Conservation (phyloP, 2,329 filamentous ascomycete species). For the Neofusicoccum cordaticola region DNA sequence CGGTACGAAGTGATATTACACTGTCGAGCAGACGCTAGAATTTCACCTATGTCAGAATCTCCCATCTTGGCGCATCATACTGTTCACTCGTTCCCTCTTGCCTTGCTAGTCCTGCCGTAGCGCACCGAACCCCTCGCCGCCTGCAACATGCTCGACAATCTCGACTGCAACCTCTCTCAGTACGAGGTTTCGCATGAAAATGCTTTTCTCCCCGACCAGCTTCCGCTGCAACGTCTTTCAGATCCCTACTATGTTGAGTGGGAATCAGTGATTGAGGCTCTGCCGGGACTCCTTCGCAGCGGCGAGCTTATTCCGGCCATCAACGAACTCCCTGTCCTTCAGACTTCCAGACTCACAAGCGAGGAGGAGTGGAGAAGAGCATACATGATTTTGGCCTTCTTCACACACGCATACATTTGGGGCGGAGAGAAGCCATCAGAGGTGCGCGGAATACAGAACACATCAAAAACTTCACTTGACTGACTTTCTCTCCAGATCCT, state of each 20-base stretch:
- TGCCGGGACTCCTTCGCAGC: constrained; percentile 73
- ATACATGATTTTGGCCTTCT: constrained; percentile 67
- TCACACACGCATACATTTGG: constrained; percentile 80
- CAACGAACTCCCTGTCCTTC: constrained; percentile 70
- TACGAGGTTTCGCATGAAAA: constrained; percentile 73
- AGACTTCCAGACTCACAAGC: constrained; percentile 68
- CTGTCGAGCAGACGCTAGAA: not conserved
- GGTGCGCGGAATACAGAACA: constrained; percentile 42
- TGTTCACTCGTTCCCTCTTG: not conserved
- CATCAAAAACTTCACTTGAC: not conserved
- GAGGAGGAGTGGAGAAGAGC: constrained; percentile 82
- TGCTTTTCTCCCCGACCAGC: constrained; percentile 75
- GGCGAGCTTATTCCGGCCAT: constrained; percentile 70
- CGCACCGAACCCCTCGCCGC: not conserved
- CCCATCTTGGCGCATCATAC: not conserved
- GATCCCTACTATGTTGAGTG: constrained; percentile 86
- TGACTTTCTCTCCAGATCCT: constrained; percentile 23
- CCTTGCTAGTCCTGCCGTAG: not conserved
- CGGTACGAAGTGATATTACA: constrained; percentile 1
- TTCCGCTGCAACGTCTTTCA: constrained; percentile 69
- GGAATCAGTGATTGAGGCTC: constrained; percentile 73
- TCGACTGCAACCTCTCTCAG: constrained; percentile 55
- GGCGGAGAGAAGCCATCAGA: constrained; percentile 67
- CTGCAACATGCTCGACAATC: constrained; percentile 7
- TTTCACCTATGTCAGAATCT: not conserved